Evolutionary conservation across 352 stramenopile genomes (phyloP), one percentile per base, ranked within the genome.

Genomic region (Phytophthora chlamydospora): DNA sequence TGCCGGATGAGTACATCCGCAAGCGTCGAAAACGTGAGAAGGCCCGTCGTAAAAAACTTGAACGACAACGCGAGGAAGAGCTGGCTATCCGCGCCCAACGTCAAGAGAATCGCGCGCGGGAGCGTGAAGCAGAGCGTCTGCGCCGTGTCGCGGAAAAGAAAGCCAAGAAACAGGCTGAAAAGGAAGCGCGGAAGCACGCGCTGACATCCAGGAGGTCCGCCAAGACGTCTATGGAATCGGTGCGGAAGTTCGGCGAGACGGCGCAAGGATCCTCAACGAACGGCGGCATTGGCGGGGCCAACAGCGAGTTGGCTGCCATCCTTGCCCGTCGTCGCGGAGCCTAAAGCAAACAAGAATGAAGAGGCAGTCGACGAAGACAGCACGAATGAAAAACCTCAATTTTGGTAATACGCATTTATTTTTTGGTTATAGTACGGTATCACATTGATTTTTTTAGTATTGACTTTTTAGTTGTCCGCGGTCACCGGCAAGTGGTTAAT

Each of bases 11-110:
- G 47, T 95, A 96, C 73, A 90, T 94, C 57, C 82, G 84, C 21
- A 93, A 93, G 58, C 79, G 86, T n/a, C 81, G 83, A 27, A 93
- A 93, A 69, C 81, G 88, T 19, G 84, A 94, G 45, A 93, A 93
- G 47, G 82, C 80, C 17, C 80, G 86, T 12, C 80, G 85, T 12
- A 93, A 92, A 66, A 76, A 76, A 40, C 43, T 91, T 32, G 83
- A 96, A 58, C 65, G 69, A 11, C 76, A 93, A 60, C 80, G 83
- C 4, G 84, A 93, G 40, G 75, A 91, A 66, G 88, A 95, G 40
- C 55, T 91, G 29, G 84, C 83, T 6, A 72, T 92, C 10, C 82
- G 85, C 21, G 79, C 83, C 1, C 71, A 85, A 24, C 83, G 88
- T 29, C 83, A 91, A 42, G 84, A 86, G 10, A 66, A 89, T 24